These are phyloP conservation scores for Amoebophrya sp. DNA, from an alignment of 169 alveolate genomes.

Conservation along the genomic window DNA sequence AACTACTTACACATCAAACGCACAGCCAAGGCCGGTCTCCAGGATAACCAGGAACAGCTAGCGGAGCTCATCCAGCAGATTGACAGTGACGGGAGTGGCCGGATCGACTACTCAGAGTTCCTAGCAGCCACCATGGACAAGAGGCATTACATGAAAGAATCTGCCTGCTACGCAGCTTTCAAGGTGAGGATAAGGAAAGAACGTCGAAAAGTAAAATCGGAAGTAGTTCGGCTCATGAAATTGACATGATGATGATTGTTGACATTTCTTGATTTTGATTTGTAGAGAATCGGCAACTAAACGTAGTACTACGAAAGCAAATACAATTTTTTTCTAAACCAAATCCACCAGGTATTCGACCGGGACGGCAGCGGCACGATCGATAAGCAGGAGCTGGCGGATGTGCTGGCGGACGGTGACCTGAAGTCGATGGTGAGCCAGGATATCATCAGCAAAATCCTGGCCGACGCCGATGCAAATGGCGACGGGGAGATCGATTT, in stretches of 20 bases:
- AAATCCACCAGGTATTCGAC: conserved; percentile 46
- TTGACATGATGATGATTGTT: no score
- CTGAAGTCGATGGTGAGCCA: conserved; percentile 32
- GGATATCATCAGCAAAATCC: conserved; percentile 40
- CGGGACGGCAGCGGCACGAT: conserved; percentile 57
- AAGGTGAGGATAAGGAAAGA: no score
- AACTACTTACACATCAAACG: not conserved
- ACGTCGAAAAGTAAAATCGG: no score
- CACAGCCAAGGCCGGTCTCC: conserved; percentile 20
- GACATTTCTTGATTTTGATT: no score
- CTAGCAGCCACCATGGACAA: conserved; percentile 56
- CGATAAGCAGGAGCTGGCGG: conserved; percentile 50
- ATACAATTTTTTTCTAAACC: no score
- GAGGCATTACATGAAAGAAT: conserved; percentile 44
- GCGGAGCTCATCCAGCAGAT: conserved; percentile 52
- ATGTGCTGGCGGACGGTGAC: conserved; percentile 41
- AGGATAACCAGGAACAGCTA: conserved; percentile 36
- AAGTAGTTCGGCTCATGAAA: no score
- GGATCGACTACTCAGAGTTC: conserved; percentile 60
- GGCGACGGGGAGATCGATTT: conserved; percentile 55
- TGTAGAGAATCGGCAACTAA: no score
- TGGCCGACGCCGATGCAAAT: conserved; percentile 48
- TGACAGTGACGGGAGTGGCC: conserved; percentile 60
- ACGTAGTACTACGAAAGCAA: no score
- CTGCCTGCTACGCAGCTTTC: conserved; percentile 54